Evolutionary conservation across 805 yeast genomes (phyloP).

Genomic region (Saccharomyces paradoxus): DNA sequence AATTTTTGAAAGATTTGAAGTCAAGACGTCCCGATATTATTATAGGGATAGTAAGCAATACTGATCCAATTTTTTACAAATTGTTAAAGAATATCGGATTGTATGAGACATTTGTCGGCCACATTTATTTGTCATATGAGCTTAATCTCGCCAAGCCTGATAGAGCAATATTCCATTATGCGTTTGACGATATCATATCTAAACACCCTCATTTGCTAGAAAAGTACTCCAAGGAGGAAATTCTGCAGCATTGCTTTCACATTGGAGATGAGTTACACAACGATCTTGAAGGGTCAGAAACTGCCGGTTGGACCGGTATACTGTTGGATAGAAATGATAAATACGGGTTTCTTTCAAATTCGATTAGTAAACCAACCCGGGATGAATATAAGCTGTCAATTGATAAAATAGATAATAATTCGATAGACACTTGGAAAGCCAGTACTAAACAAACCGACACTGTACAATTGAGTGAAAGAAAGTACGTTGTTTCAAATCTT

Average conservation of each 20-base stretch:
- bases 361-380: slow-evolving; percentile 4
- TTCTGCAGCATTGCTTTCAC: slow-evolving; percentile 43
- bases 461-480: slow-evolving; percentile 13
- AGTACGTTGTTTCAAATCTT: slow-evolving; percentile 22
- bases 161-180: slow-evolving; percentile 37
- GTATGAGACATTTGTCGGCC: slow-evolving; percentile 32
- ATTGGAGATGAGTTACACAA: slow-evolving; percentile 54
- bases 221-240: slow-evolving; percentile 9
- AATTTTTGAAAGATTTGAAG: slow-evolving; percentile 33
- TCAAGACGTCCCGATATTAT: slow-evolving; percentile 28
- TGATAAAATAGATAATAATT: slow-evolving; percentile 23
- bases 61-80: slow-evolving; percentile 46
- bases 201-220: slow-evolving; percentile 15
- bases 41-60: slow-evolving; percentile 48
- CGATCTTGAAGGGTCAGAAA: slow-evolving; percentile 45
- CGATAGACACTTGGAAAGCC: slow-evolving; percentile 13
- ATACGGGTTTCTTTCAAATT: slow-evolving; percentile 19
- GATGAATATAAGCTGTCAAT: slow-evolving; percentile 17
- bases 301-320: slow-evolving; percentile 57
- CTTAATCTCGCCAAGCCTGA: slow-evolving; percentile 48
- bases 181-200: slow-evolving; percentile 25
- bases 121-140: slow-evolving; percentile 49
- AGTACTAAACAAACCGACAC: slow-evolving; percentile 13
- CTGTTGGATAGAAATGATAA: slow-evolving; percentile 40
- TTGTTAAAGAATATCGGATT: slow-evolving; percentile 43